These are phyloP conservation scores for Rubroshorea leprosula DNA, from an alignment of 345 rosid species.

Conservation along the genomic window DNA sequence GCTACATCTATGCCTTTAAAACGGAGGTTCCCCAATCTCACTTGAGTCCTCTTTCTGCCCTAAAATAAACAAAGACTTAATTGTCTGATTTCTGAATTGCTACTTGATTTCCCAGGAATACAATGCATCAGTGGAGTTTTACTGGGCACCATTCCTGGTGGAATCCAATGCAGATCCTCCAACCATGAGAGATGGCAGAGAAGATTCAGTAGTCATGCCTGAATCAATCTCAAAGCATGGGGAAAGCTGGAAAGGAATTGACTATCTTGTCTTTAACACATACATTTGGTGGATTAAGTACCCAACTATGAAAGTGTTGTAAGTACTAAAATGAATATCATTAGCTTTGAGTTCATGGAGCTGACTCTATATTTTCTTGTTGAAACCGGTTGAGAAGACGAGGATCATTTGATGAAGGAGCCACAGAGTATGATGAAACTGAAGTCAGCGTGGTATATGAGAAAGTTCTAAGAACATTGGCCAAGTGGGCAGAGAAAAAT, in stretches of 20 bases:
- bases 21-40: constrained; percentile 30
- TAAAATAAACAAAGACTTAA: neutral
- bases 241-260: constrained; percentile 43
- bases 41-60: neutral
- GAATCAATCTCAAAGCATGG: constrained; percentile 57
- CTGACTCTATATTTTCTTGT: neutral
- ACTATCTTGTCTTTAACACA: constrained; percentile 53
- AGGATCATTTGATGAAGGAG: constrained; percentile 49
- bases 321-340: constrained; percentile 16
- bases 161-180: constrained; percentile 61
- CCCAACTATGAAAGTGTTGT: constrained; percentile 46
- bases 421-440: constrained; percentile 50
- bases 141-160: constrained; percentile 68
- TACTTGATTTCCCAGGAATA: constrained; percentile 38
- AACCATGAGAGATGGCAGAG: constrained; percentile 37
- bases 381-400: constrained; percentile 28
- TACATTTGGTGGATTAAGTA: constrained; percentile 62
- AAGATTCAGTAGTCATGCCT: constrained; percentile 36
- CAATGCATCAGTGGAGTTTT: constrained; percentile 49
- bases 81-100: neutral
- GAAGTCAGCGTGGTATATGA: constrained; percentile 37
- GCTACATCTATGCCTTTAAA: constrained; percentile 27
- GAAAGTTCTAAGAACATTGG: constrained; percentile 59
- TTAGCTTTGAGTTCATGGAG: neutral
- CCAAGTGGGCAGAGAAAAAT: constrained; percentile 61